Conservation (phyloP, 805 yeast species). For the Sugiyamaella mastotermitis region DNA sequence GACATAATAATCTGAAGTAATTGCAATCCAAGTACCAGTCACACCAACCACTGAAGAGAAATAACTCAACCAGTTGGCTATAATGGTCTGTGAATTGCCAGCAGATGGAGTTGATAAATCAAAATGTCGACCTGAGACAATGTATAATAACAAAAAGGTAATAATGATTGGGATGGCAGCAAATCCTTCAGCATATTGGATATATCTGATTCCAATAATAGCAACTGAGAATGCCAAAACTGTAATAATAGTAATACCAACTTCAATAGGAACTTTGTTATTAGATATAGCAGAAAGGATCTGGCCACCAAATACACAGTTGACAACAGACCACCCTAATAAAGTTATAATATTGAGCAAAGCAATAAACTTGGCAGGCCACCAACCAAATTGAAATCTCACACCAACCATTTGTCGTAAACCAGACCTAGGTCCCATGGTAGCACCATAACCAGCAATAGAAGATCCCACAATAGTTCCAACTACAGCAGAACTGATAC, state of each 20-base stretch:
- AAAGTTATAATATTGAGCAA: slow-evolving; percentile 69
- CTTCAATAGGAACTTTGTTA: slow-evolving; percentile 60
- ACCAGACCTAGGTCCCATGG: slow-evolving; percentile 88
- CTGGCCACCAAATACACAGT: slow-evolving; percentile 84
- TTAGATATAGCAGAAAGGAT: slow-evolving; percentile 61
- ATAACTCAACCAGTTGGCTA: slow-evolving; percentile 68
- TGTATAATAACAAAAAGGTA: slow-evolving; percentile 62
- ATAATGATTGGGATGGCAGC: slow-evolving; percentile 65
- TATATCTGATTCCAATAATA: slow-evolving; percentile 70
- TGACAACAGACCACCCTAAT: slow-evolving; percentile 93
- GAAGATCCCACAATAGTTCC: slow-evolving; percentile 66
- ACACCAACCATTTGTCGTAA: slow-evolving; percentile 84
- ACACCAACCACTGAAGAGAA: slow-evolving; percentile 70
- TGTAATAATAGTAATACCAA: slow-evolving; percentile 70
- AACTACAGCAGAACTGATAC: slow-evolving; percentile 54
- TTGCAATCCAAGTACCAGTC: slow-evolving; percentile 85
- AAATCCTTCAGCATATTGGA: slow-evolving; percentile 59
- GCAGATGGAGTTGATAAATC: slow-evolving; percentile 28
- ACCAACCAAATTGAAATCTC: slow-evolving; percentile 78
- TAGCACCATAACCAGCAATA: slow-evolving; percentile 75
- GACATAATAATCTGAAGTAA: slow-evolving; percentile 79
- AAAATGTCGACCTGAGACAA: slow-evolving; percentile 35
- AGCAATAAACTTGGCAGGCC: slow-evolving; percentile 72
- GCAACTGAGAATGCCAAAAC: slow-evolving; percentile 59
- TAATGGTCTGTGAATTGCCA: slow-evolving; percentile 39